Base-by-base conservation (phyloP, 1,284 basidiomycete species). In the Leccinum griseonigrum region DNA sequence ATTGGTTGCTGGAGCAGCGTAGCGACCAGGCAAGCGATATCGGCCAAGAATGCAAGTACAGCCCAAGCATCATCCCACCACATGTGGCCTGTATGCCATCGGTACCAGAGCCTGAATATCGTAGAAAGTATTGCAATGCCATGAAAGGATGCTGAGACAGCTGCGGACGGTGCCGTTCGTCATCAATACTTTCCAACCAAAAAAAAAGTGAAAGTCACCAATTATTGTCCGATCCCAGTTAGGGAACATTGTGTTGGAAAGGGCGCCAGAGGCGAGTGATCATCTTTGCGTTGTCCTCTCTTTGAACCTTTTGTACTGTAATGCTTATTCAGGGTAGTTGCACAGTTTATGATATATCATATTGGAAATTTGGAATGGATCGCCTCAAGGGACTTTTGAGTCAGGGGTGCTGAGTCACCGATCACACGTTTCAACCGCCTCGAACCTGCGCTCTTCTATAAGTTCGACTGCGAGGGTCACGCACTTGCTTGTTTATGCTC, bases 61-160 rank as follows among this genome's bases (percentile, higher is more conserved):
- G 64, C 71, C 64, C 62, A 69, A 4, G 50, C 61, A 48, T 74
- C 73, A 11, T 75, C 73, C 71, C 67, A 74, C 72, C 72, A 73
- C 57, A 73, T 22, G 9, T 46, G 70, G 3, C 38, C 34, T 9
- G 57, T 65, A 54, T 64, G 43, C 64, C 67, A 71, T 31, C 62
- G 60, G 46, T 70, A 74, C 58, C 62, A 66, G 36, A 73, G 63
- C 38, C 71, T 63, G 54, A 72, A 71, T 18, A 69, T 14, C 4
- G 73, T 71, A 1, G 58, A 66, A 13, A 66, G 31, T 50, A 74
- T 66, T 1, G 71, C 70, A 2, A 66, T 46, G 8, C 63, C 26
- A 32, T 72, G 73, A 48, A 73, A 70, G 18, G 62, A 64, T 18
- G 18, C 52, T 1, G 68, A 54, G 18, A 64, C 34, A 13, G 51